These are phyloP conservation scores for Rhytidiadelphus loreus DNA, from an alignment of 225 moss, liverwort and hornwort species.

Conservation along the genomic window DNA sequence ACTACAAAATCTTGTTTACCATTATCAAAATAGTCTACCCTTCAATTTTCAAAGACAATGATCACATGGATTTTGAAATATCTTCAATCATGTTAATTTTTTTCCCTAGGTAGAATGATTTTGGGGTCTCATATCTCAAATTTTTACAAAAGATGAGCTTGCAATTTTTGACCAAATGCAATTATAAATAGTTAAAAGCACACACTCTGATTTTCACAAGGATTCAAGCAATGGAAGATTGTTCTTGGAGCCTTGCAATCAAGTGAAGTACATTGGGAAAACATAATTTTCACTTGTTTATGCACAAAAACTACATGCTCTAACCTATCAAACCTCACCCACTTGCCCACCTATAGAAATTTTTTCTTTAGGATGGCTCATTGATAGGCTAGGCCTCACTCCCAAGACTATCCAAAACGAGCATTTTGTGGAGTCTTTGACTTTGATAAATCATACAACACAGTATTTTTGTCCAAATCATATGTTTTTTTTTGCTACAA, in stretches of 20 bases:
- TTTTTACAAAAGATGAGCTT: neutral
- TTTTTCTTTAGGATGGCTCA: neutral
- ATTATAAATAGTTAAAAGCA: neutral
- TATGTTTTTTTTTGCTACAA: rapidly evolving
- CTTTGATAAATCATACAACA: rapidly evolving
- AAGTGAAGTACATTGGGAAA: neutral
- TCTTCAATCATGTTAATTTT: neutral
- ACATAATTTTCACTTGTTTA: rapidly evolving
- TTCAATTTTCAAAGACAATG: neutral
- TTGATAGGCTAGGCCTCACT: neutral
- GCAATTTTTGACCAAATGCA: rapidly evolving
- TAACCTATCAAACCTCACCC: neutral
- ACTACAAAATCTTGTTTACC: neutral
- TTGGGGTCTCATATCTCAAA: neutral
- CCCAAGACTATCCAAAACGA: rapidly evolving
- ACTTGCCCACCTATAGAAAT: neutral
- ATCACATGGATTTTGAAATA: rapidly evolving
- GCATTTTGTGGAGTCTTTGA: neutral
- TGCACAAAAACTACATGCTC: neutral
- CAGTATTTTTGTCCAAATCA: rapidly evolving
- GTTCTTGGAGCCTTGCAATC: neutral
- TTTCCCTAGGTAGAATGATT: rapidly evolving
- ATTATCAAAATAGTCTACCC: neutral
- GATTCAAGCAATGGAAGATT: neutral
- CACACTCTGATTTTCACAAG: neutral